These are phyloP conservation scores for Penicillium sp. DNA, from an alignment of 2,329 filamentous ascomycete genomes.

Conservation along the genomic window DNA sequence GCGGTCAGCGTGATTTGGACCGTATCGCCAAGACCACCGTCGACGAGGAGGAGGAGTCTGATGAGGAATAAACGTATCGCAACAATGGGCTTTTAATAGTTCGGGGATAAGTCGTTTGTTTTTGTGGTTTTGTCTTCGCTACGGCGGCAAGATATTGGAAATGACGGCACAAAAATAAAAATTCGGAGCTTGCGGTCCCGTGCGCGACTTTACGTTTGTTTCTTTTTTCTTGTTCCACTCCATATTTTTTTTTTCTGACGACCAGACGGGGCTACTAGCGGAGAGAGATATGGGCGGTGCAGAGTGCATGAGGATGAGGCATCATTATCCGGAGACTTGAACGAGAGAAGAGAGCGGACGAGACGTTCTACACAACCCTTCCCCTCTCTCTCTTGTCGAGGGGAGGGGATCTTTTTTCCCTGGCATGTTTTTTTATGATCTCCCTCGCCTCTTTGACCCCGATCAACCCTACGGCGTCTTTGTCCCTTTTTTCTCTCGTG, in stretches of 20 bases:
- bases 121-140: conserved; percentile 17
- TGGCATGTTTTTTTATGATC: conserved; percentile 21
- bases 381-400: conserved; percentile 11
- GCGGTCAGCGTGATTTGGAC: conserved; percentile 98
- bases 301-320: conserved; percentile 23
- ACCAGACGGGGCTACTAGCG: conserved; percentile 29
- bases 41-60: conserved; percentile 45
- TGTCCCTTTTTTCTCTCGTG: conserved; percentile 26
- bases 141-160: conserved; percentile 17
- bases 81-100: conserved; percentile 24
- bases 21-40: conserved; percentile 76
- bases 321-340: conserved; percentile 19
- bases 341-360: conserved; percentile 23
- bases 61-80: conserved; percentile 42
- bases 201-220: conserved; percentile 23
- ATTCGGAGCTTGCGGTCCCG: conserved; percentile 27
- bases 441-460: conserved; percentile 26
- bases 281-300: conserved; percentile 17
- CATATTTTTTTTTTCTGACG: conserved; percentile 21
- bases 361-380: conserved; percentile 13
- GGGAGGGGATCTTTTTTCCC: conserved; percentile 17
- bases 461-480: conserved; percentile 24
- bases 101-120: conserved; percentile 24
- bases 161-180: conserved; percentile 25
- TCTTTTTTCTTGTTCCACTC: conserved; percentile 26